These are phyloP conservation scores for Clonostachys chloroleuca DNA, from an alignment of 2,329 filamentous ascomycete genomes.

Conservation along the genomic window DNA sequence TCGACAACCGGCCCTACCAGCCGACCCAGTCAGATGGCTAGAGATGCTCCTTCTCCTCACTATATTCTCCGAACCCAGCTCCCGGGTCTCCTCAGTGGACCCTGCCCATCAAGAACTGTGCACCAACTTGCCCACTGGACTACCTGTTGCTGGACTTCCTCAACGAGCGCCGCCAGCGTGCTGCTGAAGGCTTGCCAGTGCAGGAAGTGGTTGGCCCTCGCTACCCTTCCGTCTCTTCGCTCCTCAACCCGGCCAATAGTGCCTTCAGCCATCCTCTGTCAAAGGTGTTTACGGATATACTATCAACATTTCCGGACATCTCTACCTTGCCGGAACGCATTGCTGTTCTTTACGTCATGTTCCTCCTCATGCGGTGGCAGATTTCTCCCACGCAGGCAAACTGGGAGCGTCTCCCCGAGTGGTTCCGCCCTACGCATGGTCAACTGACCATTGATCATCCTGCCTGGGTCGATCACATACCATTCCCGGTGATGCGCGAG, in stretches of 20 bases:
- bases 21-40: neutral
- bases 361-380: conserved; percentile 81
- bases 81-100: conserved; percentile 8
- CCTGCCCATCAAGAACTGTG: conserved; percentile 50
- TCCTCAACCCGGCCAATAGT: conserved; percentile 66
- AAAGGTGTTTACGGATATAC: conserved; percentile 80
- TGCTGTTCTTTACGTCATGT: conserved; percentile 81
- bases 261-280: conserved; percentile 71
- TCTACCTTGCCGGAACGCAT: conserved; percentile 76
- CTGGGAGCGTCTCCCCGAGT: conserved; percentile 72
- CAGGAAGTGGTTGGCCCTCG: conserved; percentile 68
- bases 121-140: conserved; percentile 74
- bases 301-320: conserved; percentile 79
- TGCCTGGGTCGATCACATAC: conserved; percentile 77
- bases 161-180: conserved; percentile 60
- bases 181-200: conserved; percentile 58
- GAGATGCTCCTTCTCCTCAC: no score
- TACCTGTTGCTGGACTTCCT: conserved; percentile 77
- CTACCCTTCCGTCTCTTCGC: conserved; percentile 75
- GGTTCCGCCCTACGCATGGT: conserved; percentile 60
- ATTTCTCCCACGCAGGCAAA: conserved; percentile 76
- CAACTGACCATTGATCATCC: conserved; percentile 69
- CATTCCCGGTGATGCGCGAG: conserved; percentile 75
- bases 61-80: neutral
- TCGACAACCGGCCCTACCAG: neutral